A percentile compares a stretch with the other conserved stretches of the same genome.
These are phyloP conservation scores for Moricandia arvensis DNA, from an alignment of 345 rosid species.

Conservation along the genomic window DNA sequence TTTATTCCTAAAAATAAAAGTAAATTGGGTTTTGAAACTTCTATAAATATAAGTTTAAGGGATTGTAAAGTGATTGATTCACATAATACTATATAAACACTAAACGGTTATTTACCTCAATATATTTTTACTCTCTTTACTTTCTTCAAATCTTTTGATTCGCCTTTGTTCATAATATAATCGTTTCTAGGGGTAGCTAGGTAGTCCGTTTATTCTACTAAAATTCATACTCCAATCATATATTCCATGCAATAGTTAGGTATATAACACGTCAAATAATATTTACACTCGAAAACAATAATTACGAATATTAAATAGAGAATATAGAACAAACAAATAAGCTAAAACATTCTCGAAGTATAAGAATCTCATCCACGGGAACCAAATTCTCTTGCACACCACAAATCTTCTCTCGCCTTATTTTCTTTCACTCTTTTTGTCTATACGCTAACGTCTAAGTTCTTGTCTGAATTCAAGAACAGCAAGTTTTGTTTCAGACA, in stretches of 20 bases:
- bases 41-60: too few species aligned
- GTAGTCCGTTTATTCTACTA: not conserved
- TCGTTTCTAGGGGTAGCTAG: not conserved
- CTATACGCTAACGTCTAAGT: not conserved
- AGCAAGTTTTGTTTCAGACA: conserved; percentile 7
- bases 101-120: too few species aligned
- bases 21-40: too few species aligned
- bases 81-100: too few species aligned
- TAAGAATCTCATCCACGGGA: not conserved
- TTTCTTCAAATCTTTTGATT: too few species aligned
- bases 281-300: not conserved
- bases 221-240: not conserved
- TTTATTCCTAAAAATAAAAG: too few species aligned
- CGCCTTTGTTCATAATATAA: too few species aligned
- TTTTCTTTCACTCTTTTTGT: not conserved
- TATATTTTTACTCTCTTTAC: too few species aligned
- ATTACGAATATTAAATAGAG: not conserved
- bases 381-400: not conserved
- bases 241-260: not conserved
- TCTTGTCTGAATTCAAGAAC: not conserved
- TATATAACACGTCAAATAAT: not conserved
- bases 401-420: not conserved
- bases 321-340: not conserved
- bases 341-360: not conserved
- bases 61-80: too few species aligned